Conservation (phyloP, 2,329 filamentous ascomycete genomes). For the Cladosporium velox region DNA sequence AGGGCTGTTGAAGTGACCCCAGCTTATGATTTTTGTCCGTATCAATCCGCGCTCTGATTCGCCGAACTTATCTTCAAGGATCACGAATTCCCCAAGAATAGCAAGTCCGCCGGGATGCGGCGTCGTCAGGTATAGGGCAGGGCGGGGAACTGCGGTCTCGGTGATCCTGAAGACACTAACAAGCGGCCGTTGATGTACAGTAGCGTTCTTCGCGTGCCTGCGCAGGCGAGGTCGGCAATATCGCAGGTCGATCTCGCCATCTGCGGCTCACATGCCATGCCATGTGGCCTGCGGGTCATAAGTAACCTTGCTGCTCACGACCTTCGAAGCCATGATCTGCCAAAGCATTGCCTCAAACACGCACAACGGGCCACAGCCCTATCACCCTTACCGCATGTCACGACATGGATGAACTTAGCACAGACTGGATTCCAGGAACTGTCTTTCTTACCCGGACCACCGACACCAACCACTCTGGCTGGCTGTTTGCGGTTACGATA, state of each 20-base stretch:
- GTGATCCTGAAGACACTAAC: background rate
- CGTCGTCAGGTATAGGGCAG: background rate
- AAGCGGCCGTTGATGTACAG: background rate
- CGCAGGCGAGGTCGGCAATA: background rate
- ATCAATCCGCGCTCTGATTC: background rate
- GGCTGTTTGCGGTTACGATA: background rate
- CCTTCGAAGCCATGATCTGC: background rate
- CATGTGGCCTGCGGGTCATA: background rate
- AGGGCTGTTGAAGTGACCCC: background rate
- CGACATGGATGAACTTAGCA: background rate
- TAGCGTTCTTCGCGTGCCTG: background rate
- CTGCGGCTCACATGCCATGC: background rate
- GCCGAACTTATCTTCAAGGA: background rate
- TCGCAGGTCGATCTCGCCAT: background rate
- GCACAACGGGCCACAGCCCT: background rate
- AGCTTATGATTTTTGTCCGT: background rate
- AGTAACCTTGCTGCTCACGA: background rate
- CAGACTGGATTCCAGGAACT: background rate
- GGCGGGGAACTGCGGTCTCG: background rate
- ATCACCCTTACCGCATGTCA: background rate
- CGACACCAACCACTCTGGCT: background rate
- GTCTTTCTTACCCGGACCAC: constrained; percentile 5
- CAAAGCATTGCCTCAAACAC: background rate
- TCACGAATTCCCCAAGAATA: background rate
- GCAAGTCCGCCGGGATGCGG: background rate